A percentile compares a stretch with the other conserved stretches of the same genome.
These are phyloP conservation scores for Penicillium goetzii DNA, from an alignment of 495 filamentous ascomycete genomes.

Conservation along the genomic window DNA sequence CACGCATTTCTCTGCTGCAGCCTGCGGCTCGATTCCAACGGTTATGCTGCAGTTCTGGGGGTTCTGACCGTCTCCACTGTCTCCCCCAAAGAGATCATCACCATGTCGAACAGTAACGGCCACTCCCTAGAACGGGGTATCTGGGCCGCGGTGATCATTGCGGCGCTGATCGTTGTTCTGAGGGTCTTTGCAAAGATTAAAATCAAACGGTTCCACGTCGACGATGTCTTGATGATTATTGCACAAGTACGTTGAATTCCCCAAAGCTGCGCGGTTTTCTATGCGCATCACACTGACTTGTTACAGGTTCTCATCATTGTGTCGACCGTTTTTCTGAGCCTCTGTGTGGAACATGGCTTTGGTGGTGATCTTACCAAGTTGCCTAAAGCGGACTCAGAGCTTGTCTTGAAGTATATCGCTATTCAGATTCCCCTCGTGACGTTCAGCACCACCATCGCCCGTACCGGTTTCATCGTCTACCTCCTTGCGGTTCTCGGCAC, in stretches of 20 bases:
- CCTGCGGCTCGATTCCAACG: neutral
- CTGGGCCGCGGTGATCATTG: slow-evolving; percentile 39
- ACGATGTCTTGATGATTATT: slow-evolving; percentile 45
- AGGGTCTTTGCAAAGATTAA: slow-evolving; percentile 42
- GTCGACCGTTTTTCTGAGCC: slow-evolving; percentile 32
- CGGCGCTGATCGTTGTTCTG: slow-evolving; percentile 39
- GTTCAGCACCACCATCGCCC: slow-evolving; percentile 40
- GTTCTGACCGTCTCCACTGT: neutral
- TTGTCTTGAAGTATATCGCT: slow-evolving; percentile 38
- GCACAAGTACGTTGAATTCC: slow-evolving; percentile 29
- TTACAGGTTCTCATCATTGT: slow-evolving; percentile 33
- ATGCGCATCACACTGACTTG: neutral
- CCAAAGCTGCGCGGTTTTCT: too few relatives aligned
- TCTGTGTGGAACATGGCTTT: slow-evolving; percentile 37
- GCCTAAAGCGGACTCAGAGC: slow-evolving; percentile 11
- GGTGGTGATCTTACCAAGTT: slow-evolving; percentile 30
- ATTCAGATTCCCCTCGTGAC: slow-evolving; percentile 41
- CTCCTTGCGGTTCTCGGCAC: slow-evolving; percentile 37
- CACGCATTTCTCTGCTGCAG: neutral
- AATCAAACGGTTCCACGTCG: slow-evolving; percentile 38
- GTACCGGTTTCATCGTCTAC: slow-evolving; percentile 40
- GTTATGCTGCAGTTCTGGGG: neutral
- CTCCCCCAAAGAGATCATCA: neutral
- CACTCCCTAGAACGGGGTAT: slow-evolving; percentile 33
- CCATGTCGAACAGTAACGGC: slow-evolving; percentile 24